A percentile compares a stretch with the other conserved stretches of the same genome.
phyloP scores from a whole-genome alignment of 2,329 filamentous ascomycete species.

The Aquanectria penicillioides region DNA sequence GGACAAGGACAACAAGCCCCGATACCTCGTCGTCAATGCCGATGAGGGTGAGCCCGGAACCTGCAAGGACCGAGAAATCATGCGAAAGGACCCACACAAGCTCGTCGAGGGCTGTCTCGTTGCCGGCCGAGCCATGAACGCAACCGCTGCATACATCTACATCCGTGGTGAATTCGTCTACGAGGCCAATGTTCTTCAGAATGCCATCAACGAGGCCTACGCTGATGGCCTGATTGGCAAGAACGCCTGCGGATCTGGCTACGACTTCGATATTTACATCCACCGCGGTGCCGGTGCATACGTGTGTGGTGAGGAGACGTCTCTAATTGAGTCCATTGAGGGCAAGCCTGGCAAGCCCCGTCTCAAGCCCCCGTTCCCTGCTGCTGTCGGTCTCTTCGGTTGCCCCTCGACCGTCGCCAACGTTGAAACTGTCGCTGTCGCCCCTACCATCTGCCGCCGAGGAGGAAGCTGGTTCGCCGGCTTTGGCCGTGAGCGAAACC shows the following conservation, averaged over 20 bases:
- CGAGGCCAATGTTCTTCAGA: constrained; percentile 92
- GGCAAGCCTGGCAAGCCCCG: constrained; percentile 99
- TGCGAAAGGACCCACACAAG: constrained; percentile 99
- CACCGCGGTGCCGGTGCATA: constrained; percentile 98
- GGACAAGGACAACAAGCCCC: constrained; percentile 96
- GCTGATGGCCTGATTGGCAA: constrained; percentile 94
- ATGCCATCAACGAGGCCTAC: constrained; percentile 98
- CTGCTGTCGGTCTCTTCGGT: constrained; percentile 95
- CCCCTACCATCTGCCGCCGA: constrained; percentile 93
- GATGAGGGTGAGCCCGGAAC: constrained; percentile 99
- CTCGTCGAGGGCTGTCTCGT: constrained; percentile 97
- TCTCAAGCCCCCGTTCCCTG: constrained; percentile 98
- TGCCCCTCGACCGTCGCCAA: constrained; percentile 98
- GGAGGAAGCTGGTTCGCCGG: constrained; percentile 92
- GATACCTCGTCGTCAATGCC: constrained; percentile 97
- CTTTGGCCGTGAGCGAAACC: constrained; percentile 95
- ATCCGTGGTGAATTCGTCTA: constrained; percentile 98
- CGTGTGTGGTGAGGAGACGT: constrained; percentile 98
- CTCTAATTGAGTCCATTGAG: constrained; percentile 96
- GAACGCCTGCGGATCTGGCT: constrained; percentile 96
- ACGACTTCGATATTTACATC: constrained; percentile 97
- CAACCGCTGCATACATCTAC: constrained; percentile 98
- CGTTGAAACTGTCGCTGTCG: constrained; percentile 95
- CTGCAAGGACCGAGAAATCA: constrained; percentile 99
- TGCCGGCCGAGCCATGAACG: constrained; percentile 98